Conservation (phyloP, 2,329 filamentous ascomycete genomes). For the Colletotrichum godetiae region DNA sequence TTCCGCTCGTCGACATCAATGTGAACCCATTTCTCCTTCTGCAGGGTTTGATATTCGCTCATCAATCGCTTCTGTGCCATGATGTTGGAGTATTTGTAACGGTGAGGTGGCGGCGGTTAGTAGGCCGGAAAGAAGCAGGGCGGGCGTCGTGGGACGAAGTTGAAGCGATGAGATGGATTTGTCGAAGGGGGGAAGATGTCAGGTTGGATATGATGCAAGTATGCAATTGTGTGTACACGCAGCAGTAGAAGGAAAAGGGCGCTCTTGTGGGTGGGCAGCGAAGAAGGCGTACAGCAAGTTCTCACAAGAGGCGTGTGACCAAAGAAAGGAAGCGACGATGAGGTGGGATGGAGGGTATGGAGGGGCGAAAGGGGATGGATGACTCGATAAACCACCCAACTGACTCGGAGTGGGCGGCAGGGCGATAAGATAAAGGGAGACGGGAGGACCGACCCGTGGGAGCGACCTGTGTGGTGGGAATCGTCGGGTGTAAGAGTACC, state of each 20-base stretch:
- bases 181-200: neutral
- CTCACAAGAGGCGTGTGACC: slow-evolving; percentile 26
- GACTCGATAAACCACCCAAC: slow-evolving; percentile 24
- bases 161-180: neutral
- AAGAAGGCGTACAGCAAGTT: neutral
- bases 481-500: too few species aligned
- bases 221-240: neutral
- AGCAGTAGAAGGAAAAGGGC: neutral
- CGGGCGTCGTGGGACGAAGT: neutral
- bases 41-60: slow-evolving; percentile 85
- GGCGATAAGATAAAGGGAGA: slow-evolving; percentile 27
- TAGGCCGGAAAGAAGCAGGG: neutral
- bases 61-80: slow-evolving; percentile 81
- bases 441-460: neutral
- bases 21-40: slow-evolving; percentile 93
- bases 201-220: neutral
- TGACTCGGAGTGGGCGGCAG: slow-evolving; percentile 23
- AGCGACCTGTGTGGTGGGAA: too few species aligned
- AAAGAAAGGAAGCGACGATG: neutral
- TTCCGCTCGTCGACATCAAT: slow-evolving; percentile 88
- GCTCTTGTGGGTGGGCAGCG: neutral
- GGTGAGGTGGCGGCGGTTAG: neutral
- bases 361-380: slow-evolving; percentile 29
- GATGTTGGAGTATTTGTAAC: slow-evolving; percentile 31
- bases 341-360: slow-evolving; percentile 24